Percentiles rank a stretch among this genome's conserved stretches.
These are phyloP conservation scores for Hsuehochloa calcarea DNA, from an alignment of 176 grass and related monocot species.

Conservation along the genomic window DNA sequence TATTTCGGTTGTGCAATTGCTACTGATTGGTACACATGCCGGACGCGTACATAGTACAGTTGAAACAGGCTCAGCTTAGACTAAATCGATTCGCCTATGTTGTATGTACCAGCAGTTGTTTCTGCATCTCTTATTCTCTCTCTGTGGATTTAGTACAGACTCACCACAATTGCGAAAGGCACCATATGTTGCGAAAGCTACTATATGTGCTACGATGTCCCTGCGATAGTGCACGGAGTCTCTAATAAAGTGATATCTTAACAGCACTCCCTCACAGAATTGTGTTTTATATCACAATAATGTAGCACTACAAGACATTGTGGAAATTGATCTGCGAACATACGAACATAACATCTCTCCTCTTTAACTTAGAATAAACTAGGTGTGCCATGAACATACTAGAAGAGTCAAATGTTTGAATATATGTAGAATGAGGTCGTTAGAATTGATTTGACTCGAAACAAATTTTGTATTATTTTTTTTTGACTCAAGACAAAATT, in stretches of 20 bases:
- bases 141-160: background rate
- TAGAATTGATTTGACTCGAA: background rate
- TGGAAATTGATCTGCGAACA: background rate
- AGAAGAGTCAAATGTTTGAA: slow-evolving; percentile 13
- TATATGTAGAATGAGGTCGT: background rate
- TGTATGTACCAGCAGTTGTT: background rate
- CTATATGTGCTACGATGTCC: background rate
- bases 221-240: background rate
- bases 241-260: background rate
- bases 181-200: background rate
- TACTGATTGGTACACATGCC: background rate
- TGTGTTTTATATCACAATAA: background rate
- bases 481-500: background rate
- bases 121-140: background rate
- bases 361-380: background rate
- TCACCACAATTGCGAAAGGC: background rate
- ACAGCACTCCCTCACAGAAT: background rate
- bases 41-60: background rate
- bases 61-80: background rate
- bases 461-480: background rate
- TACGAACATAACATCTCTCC: background rate
- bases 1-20: background rate
- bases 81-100: background rate
- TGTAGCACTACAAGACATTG: background rate
- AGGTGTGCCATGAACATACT: background rate